phyloP scores from a whole-genome alignment of 257 asterid genomes.

The Oldenlandia corymbosa region DNA sequence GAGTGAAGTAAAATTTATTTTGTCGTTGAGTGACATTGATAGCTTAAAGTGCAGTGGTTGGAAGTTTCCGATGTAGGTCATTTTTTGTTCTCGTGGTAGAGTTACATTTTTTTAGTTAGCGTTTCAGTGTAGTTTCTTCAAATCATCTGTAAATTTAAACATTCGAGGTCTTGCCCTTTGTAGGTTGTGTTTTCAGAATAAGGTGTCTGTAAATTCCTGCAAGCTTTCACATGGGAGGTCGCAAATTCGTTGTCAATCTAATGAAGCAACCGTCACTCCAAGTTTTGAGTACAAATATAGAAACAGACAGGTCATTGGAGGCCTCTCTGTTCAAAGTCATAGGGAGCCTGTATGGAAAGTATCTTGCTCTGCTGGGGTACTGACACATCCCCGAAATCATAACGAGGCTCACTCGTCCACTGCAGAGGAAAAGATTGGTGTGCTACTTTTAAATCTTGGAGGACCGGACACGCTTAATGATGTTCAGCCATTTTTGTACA shows the following conservation, averaged over 20 bases:
- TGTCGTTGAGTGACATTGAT: neutral
- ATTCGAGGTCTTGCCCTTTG: slow-evolving; percentile 16
- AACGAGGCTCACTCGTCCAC: slow-evolving; percentile 34
- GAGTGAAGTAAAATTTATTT: neutral
- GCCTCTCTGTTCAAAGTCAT: slow-evolving; percentile 37
- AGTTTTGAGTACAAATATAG: slow-evolving; percentile 21
- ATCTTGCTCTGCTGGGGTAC: slow-evolving; percentile 39
- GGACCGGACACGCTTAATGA: slow-evolving; percentile 92
- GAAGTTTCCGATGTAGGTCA: neutral
- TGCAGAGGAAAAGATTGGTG: slow-evolving; percentile 70
- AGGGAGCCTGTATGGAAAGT: slow-evolving; percentile 38
- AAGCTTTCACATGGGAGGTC: slow-evolving; percentile 12
- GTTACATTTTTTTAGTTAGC: neutral
- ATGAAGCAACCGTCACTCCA: slow-evolving; percentile 13
- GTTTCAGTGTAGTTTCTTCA: neutral
- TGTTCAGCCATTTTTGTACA: slow-evolving; percentile 89
- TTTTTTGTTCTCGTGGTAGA: neutral
- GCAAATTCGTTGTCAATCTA: slow-evolving; percentile 5
- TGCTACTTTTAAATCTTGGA: slow-evolving; percentile 88
- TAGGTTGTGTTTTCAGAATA: slow-evolving; percentile 38
- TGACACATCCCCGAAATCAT: slow-evolving; percentile 33
- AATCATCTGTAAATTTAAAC: neutral
- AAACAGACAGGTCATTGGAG: slow-evolving; percentile 19
- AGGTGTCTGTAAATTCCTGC: slow-evolving; percentile 22
- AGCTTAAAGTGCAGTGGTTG: neutral